Conservation (phyloP, 352 stramenopile genomes). For the Sclerospora graminicola region DNA sequence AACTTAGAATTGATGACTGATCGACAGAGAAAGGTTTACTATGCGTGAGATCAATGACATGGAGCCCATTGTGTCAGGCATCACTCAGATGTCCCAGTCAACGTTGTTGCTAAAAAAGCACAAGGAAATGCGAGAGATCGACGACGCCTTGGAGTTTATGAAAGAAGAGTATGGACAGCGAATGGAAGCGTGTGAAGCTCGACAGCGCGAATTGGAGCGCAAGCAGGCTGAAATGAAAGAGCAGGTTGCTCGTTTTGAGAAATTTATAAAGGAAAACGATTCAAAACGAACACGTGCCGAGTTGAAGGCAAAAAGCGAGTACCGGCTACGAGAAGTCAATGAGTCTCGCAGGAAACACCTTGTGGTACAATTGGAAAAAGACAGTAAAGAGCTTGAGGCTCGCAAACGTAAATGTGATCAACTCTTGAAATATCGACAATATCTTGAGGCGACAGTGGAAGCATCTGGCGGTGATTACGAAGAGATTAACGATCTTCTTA, state of each 20-base stretch:
- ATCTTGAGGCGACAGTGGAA: constrained; percentile 75
- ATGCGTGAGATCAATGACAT: too few relatives aligned
- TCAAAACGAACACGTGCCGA: constrained; percentile 83
- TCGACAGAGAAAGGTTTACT: too few relatives aligned
- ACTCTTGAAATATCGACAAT: constrained; percentile 78
- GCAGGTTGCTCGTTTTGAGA: constrained; percentile 86
- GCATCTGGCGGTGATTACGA: constrained; percentile 78
- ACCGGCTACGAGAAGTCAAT: constrained; percentile 60
- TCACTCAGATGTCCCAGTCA: constrained; percentile 85
- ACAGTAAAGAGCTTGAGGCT: constrained; percentile 45
- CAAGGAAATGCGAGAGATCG: constrained; percentile 89
- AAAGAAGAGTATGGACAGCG: constrained; percentile 86
- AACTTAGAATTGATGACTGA: too few relatives aligned
- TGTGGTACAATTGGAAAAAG: constrained; percentile 58
- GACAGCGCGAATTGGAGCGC: constrained; percentile 70
- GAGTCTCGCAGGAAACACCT: constrained; percentile 74
- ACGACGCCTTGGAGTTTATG: constrained; percentile 88
- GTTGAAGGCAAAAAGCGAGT: constrained; percentile 82
- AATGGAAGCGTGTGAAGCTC: constrained; percentile 80
- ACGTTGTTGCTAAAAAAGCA: constrained; percentile 88
- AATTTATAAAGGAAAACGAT: constrained; percentile 92
- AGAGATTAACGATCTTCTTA: constrained; percentile 78
- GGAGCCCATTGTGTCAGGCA: constrained; percentile 66
- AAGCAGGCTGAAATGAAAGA: constrained; percentile 89
- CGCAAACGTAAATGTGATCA: constrained; percentile 72